Evolutionary conservation across 2,329 filamentous ascomycete species (phyloP).

Genomic region (Fusarium globosum): DNA sequence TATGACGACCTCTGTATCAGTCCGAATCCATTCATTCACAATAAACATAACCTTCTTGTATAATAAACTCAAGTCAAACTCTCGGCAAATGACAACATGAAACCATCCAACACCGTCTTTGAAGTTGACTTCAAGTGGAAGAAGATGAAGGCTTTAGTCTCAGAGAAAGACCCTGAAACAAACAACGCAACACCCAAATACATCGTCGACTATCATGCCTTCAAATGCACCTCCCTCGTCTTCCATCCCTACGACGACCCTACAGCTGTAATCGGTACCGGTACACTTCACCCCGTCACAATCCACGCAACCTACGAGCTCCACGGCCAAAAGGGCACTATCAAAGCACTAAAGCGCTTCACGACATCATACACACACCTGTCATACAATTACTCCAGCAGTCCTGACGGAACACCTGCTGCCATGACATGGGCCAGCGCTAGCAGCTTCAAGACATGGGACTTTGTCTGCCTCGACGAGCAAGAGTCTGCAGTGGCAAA

Average conservation of each 20-base stretch:
- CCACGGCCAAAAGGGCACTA: conserved; percentile 30
- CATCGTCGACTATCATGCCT: conserved; percentile 23
- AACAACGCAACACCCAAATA: conserved; percentile 23
- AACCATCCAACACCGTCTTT: neutral
- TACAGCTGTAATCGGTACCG: conserved; percentile 10
- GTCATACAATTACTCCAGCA: conserved; percentile 30
- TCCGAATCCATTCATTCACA: neutral
- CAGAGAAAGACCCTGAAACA: neutral
- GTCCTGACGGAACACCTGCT: conserved; percentile 1
- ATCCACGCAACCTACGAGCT: conserved; percentile 40
- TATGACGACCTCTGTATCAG: neutral
- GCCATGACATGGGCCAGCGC: conserved; percentile 38
- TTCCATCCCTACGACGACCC: conserved; percentile 20
- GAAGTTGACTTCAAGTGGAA: conserved; percentile 37
- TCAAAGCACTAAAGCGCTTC: conserved; percentile 36
- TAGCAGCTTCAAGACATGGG: conserved; percentile 36
- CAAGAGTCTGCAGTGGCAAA: conserved; percentile 34
- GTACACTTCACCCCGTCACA: conserved; percentile 33
- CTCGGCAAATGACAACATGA: neutral
- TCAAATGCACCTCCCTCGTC: conserved; percentile 18
- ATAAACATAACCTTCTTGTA: too few species aligned
- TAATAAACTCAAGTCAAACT: neutral
- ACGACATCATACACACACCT: conserved; percentile 40
- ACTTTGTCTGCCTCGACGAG: conserved; percentile 39
- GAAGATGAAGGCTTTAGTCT: conserved; percentile 24